Evolutionary conservation across 2,329 filamentous ascomycete genomes (phyloP).

Genomic region (Penicillium sp.): DNA sequence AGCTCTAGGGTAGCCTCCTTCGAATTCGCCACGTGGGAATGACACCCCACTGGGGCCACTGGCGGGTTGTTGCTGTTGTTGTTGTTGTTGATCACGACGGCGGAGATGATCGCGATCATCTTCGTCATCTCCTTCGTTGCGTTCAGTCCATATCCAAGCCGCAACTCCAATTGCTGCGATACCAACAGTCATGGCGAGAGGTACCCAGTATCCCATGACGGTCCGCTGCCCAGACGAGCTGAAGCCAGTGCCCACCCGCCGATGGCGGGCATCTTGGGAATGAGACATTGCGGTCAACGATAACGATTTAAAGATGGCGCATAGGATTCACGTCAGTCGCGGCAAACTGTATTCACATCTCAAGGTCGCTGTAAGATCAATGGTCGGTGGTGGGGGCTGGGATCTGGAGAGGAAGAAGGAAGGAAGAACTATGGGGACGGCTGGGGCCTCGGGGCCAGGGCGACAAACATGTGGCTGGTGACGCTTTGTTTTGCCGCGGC

Average conservation of each 20-base stretch:
- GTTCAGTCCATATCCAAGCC: constrained; percentile 94
- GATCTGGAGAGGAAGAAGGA: constrained; percentile 15
- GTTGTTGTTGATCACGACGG: constrained; percentile 28
- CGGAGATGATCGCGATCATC: constrained; percentile 65
- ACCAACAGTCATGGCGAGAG: constrained; percentile 82
- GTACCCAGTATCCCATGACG: constrained; percentile 77
- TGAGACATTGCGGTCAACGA: constrained; percentile 44
- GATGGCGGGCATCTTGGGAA: constrained; percentile 44
- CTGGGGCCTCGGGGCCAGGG: constrained; percentile 43
- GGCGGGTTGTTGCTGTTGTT: constrained; percentile 23
- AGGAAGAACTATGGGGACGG: constrained; percentile 27
- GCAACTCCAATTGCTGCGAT: constrained; percentile 84
- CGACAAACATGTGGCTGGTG: constrained; percentile 49
- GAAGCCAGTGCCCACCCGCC: constrained; percentile 45
- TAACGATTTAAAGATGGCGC: constrained; percentile 31
- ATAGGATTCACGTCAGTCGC: constrained; percentile 33
- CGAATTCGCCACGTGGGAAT: constrained; percentile 35
- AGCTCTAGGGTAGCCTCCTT: constrained; percentile 39
- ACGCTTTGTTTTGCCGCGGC: constrained; percentile 32
- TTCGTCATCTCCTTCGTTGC: constrained; percentile 73
- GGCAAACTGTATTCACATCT: constrained; percentile 38
- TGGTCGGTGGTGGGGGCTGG: constrained; percentile 22
- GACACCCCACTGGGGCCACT: constrained; percentile 31
- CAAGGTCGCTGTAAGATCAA: constrained; percentile 28
- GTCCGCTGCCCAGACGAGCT: constrained; percentile 48